phyloP scores from a whole-genome alignment of 2,329 filamentous ascomycete genomes.

The Xylaria sp. region DNA sequence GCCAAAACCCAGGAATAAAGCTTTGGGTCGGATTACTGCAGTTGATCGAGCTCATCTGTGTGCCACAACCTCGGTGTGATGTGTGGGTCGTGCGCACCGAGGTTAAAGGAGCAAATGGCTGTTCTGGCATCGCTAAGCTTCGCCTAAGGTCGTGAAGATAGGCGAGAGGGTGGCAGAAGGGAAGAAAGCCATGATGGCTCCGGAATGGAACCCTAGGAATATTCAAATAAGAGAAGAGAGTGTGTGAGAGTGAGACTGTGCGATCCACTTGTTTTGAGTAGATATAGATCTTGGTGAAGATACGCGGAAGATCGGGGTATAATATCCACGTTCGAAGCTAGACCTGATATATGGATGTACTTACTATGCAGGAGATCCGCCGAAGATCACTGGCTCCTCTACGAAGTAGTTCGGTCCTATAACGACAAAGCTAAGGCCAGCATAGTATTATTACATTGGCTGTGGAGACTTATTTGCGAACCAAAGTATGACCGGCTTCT shows the following conservation, averaged over 20 bases:
- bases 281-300: slow-evolving; percentile 15
- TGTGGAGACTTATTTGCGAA: neutral
- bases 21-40: slow-evolving; percentile 18
- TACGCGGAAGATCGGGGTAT: slow-evolving; percentile 21
- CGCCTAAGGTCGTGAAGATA: slow-evolving; percentile 8
- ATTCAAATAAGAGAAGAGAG: slow-evolving; percentile 9
- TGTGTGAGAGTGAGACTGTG: slow-evolving; percentile 17
- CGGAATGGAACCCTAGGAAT: slow-evolving; percentile 22
- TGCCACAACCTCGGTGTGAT: slow-evolving; percentile 16
- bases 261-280: slow-evolving; percentile 17
- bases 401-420: neutral
- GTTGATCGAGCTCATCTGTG: slow-evolving; percentile 15
- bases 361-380: neutral
- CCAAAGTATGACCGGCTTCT: neutral
- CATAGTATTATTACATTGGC: neutral
- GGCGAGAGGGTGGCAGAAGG: slow-evolving; percentile 10
- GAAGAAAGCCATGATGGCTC: slow-evolving; percentile 16
- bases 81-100: slow-evolving; percentile 5
- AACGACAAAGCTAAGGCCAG: neutral
- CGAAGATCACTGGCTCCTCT: neutral
- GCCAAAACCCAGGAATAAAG: slow-evolving; percentile 24
- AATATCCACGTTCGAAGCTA: slow-evolving; percentile 5
- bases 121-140: slow-evolving; percentile 16
- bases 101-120: slow-evolving; percentile 1
- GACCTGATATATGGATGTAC: neutral